Percentiles rank a stretch among this genome's conserved stretches.
These are phyloP conservation scores for Claviceps maximensis DNA, from an alignment of 2,329 filamentous ascomycete species.

Conservation along the genomic window DNA sequence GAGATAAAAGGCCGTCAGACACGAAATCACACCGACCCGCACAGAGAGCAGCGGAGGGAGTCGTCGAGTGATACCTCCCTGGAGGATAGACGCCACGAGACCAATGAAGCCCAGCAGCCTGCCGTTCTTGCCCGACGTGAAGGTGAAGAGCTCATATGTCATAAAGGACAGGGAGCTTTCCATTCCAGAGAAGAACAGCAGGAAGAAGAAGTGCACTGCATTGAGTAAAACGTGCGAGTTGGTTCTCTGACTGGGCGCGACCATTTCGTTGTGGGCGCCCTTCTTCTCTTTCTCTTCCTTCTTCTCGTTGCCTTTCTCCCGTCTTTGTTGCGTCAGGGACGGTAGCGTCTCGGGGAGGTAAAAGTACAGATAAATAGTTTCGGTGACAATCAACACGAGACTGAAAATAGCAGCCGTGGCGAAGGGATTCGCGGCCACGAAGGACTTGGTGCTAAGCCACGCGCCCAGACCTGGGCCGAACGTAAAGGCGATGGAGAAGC, in stretches of 20 bases:
- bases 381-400: slow-evolving; percentile 67
- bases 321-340: slow-evolving; percentile 28
- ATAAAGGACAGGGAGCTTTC: slow-evolving; percentile 96
- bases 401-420: slow-evolving; percentile 84
- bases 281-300: neutral
- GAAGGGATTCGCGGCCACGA: slow-evolving; percentile 81
- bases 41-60: slow-evolving; percentile 71
- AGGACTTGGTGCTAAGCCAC: slow-evolving; percentile 63
- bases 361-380: slow-evolving; percentile 79
- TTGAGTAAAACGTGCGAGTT: slow-evolving; percentile 80
- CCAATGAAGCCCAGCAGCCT: slow-evolving; percentile 82
- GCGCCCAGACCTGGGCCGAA: slow-evolving; percentile 89
- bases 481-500: slow-evolving; percentile 95
- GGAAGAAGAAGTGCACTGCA: slow-evolving; percentile 73
- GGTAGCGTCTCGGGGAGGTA: slow-evolving; percentile 80
- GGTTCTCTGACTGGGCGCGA: slow-evolving; percentile 37
- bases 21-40: slow-evolving; percentile 64
- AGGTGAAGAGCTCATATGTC: slow-evolving; percentile 87
- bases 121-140: slow-evolving; percentile 68
- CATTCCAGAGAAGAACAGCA: slow-evolving; percentile 96
- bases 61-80: slow-evolving; percentile 80
- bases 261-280: slow-evolving; percentile 8
- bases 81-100: slow-evolving; percentile 78
- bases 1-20: slow-evolving; percentile 66
- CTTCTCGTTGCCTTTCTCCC: slow-evolving; percentile 15